phyloP scores from a whole-genome alignment of 768 basidiomycete species.

The Rickenella mellea region DNA sequence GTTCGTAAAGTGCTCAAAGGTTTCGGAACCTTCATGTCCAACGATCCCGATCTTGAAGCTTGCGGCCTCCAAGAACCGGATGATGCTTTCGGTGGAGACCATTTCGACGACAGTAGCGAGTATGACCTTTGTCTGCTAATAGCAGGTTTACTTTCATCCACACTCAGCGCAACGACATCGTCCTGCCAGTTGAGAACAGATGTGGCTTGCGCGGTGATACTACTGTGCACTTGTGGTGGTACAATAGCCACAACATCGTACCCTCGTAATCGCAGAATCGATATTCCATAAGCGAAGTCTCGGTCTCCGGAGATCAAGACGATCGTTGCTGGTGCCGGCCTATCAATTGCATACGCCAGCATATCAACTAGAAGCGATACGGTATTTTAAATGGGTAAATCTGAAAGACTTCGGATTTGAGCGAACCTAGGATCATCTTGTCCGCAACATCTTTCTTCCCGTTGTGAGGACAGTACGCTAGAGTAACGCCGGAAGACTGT shows the following conservation, averaged over 20 bases:
- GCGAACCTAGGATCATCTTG: slow-evolving; percentile 41
- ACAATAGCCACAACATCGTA: slow-evolving; percentile 44
- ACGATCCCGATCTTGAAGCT: neutral
- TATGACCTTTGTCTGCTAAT: neutral
- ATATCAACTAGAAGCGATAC: slow-evolving; percentile 49
- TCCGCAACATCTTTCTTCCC: slow-evolving; percentile 27
- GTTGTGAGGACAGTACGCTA: slow-evolving; percentile 23
- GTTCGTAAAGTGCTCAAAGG: too few relatives aligned
- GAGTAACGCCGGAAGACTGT: slow-evolving; percentile 39
- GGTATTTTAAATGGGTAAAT: slow-evolving; percentile 7
- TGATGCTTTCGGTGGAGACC: neutral
- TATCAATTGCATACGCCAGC: slow-evolving; percentile 57
- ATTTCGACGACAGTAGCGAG: neutral
- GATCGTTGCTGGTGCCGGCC: slow-evolving; percentile 40
- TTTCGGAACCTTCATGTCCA: too few relatives aligned
- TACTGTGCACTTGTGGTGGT: slow-evolving; percentile 4
- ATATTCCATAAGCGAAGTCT: slow-evolving; percentile 57
- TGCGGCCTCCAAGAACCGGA: neutral
- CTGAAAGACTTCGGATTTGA: neutral
- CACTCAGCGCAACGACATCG: neutral
- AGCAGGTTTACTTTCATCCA: neutral
- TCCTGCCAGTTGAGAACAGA: neutral
- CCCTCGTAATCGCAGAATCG: slow-evolving; percentile 41
- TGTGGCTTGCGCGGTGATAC: neutral
- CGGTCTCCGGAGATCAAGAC: slow-evolving; percentile 59